A percentile compares a stretch with the other conserved stretches of the same genome.
Evolutionary conservation across 192 early-diverging fungal species (phyloP).

Genomic region (Chytriomyces hyalinus): DNA sequence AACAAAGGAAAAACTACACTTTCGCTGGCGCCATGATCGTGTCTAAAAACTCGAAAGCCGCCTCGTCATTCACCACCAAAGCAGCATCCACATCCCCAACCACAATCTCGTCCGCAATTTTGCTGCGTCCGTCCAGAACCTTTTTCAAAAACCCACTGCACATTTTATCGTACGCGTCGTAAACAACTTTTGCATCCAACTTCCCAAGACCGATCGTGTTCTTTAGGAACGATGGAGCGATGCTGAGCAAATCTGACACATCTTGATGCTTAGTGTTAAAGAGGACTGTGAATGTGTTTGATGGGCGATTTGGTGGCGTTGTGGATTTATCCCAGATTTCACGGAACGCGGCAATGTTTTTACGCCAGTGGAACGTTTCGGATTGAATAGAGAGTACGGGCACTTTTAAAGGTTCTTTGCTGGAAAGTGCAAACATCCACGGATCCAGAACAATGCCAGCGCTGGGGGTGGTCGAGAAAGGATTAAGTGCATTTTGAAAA

Average conservation of each 20-base stretch:
- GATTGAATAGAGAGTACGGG: conserved; percentile 31
- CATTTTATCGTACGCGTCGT: conserved; percentile 6
- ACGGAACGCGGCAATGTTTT: conserved; percentile 9
- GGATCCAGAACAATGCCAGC: conserved; percentile 34
- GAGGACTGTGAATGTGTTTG: conserved; percentile 23
- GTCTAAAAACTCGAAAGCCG: conserved; percentile 8
- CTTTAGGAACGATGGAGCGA: conserved; percentile 1
- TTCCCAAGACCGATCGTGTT: neutral
- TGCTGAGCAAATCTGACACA: conserved; percentile 8
- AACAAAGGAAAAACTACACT: neutral
- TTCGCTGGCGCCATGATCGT: neutral
- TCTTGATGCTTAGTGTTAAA: conserved; percentile 28
- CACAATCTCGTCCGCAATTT: neutral
- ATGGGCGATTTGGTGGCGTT: neutral
- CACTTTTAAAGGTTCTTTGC: neutral
- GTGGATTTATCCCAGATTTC: conserved; percentile 13
- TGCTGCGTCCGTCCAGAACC: neutral
- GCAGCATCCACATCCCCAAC: neutral
- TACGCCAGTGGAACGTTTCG: conserved; percentile 33
- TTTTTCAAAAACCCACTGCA: conserved; percentile 18
- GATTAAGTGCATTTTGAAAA: neutral
- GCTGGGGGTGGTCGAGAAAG: neutral
- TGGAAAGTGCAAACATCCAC: conserved; percentile 33
- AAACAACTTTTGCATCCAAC: neutral
- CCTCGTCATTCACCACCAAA: neutral